A percentile compares a stretch with the other conserved stretches of the same genome.
These are phyloP conservation scores for Mytilinidion resinicola DNA, from an alignment of 495 filamentous ascomycete genomes.

Conservation along the genomic window DNA sequence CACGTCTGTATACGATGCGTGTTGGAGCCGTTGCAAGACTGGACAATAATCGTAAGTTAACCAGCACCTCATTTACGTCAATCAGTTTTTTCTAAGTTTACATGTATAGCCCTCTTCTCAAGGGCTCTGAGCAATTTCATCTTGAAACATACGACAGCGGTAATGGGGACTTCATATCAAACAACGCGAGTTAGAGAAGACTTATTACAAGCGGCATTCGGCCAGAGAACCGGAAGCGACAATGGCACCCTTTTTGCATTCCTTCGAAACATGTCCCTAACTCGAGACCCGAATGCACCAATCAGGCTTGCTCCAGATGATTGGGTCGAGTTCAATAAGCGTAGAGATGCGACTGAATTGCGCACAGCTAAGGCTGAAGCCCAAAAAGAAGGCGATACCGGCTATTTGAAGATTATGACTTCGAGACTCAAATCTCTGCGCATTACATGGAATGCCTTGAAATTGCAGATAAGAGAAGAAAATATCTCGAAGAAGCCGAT, in stretches of 20 bases:
- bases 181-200: neutral
- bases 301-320: neutral
- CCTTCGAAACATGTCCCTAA: neutral
- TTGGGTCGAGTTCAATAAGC: neutral
- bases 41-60: neutral
- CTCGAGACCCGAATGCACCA: neutral
- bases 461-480: neutral
- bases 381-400: too few relatives aligned
- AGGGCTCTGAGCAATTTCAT: neutral
- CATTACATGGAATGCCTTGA: neutral
- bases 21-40: neutral
- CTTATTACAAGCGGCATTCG: neutral
- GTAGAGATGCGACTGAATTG: neutral
- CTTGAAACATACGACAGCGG: neutral
- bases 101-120: neutral
- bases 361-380: neutral
- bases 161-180: neutral
- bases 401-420: too few relatives aligned
- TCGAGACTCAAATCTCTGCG: neutral
- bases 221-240: neutral
- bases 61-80: neutral
- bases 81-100: neutral
- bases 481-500: neutral
- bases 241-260: neutral
- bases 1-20: neutral